Evolutionary conservation across 2,329 filamentous ascomycete species (phyloP), one percentile per base, ranked within the genome.

Genomic region (Leptographium galeiforme): DNA sequence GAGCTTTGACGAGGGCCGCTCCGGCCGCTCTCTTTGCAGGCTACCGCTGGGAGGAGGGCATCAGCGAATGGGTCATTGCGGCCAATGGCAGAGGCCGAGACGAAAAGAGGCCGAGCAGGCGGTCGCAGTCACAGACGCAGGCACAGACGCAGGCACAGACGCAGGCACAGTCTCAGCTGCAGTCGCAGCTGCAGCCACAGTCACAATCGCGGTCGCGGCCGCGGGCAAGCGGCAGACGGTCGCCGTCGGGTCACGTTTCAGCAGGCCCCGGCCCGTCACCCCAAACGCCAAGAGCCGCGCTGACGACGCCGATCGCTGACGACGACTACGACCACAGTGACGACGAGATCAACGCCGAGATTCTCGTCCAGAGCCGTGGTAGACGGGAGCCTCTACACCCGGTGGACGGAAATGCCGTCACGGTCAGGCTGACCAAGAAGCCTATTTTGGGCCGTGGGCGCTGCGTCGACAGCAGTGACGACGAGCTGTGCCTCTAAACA

Each of bases 11-110:
- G 34, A 16, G 32, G 16, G 16, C 13, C 8, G 2, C 30, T 2
- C n/a, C 30, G 6, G 34, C 54, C 2, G 54, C 54, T 0, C 50
- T 60, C 6, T 60, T 62, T 51, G 56, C 59, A 2, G 64, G 64
- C 0, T 65, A 66, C 45, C 58, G 61, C 8, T 69, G 66, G 66
- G 67, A 69, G 25, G 66, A 67, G 25, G 66, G 62, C n/a, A 68
- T 69, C 50, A 66, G 65, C 53, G 67, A 69, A 57, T 69, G 66
- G 66, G 62, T 68, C 13, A 58, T 61, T 3, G 57, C 57, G 25
- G 25, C 25, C 5, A 5, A 5, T 5, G 25, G 25, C 25, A 25
- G 7, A 63, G 58, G 7, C 56, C 57, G 14, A 13, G 30, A 25
- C 19, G 30, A 7, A 33, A 30, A 30, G n/a, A 12, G 49, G 3